Evolutionary conservation across 2,329 filamentous ascomycete genomes (phyloP).

Genomic region (Fusarium verticillioides): DNA sequence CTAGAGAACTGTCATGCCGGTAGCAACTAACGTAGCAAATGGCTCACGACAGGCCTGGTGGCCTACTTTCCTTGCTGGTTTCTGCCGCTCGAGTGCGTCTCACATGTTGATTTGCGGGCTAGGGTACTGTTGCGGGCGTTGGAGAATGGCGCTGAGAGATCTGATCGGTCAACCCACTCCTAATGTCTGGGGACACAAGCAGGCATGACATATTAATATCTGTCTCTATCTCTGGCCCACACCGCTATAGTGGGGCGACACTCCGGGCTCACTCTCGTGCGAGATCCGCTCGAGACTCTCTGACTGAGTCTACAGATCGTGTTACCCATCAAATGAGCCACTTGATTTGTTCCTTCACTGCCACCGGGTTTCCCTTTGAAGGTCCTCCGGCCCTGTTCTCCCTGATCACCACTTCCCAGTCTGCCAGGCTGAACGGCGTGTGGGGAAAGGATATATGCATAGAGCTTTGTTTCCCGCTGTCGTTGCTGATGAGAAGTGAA

Average conservation of each 20-base stretch:
- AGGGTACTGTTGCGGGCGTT: conserved; percentile 39
- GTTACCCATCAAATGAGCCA: not conserved
- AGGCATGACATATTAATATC: conserved; percentile 46
- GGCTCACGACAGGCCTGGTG: conserved; percentile 20
- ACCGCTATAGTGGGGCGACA: conserved; percentile 40
- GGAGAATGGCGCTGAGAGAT: conserved; percentile 36
- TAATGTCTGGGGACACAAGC: conserved; percentile 28
- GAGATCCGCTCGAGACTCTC: conserved; percentile 16
- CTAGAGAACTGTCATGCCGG: conserved; percentile 22
- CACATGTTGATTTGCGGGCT: conserved; percentile 35
- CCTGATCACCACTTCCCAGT: conserved; percentile 2
- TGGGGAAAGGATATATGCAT: conserved; percentile 26
- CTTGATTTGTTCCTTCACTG: conserved; percentile 8
- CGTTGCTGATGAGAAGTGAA: not conserved
- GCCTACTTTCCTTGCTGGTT: conserved; percentile 22
- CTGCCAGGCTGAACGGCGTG: conserved; percentile 10
- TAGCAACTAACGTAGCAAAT: conserved; percentile 2
- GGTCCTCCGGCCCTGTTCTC: conserved; percentile 20
- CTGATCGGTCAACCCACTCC: conserved; percentile 42
- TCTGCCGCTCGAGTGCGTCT: conserved; percentile 22
- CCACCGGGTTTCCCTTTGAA: conserved; percentile 30
- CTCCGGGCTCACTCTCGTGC: conserved; percentile 25
- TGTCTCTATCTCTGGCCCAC: conserved; percentile 45
- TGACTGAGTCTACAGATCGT: conserved; percentile 7
- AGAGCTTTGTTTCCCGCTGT: conserved; percentile 17